Evolutionary conservation across 2,329 filamentous ascomycete genomes (phyloP), one percentile per base, ranked within the genome.

Genomic region (Xylaria sp.): DNA sequence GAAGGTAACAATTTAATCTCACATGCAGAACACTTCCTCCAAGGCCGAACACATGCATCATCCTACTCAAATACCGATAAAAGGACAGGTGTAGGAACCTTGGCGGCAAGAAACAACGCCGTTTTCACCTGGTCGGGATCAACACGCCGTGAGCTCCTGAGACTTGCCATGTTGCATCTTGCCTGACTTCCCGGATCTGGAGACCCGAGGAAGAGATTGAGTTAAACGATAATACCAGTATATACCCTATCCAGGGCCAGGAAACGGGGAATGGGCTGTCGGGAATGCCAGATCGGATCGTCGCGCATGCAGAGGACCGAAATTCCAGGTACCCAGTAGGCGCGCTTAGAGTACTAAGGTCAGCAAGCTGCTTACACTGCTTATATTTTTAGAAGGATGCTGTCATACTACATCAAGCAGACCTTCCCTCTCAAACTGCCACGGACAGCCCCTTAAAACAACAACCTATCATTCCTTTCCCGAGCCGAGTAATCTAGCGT

Each of bases 401-500:
- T 58, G 51, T 58, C 63, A 55, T 62, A 49, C 23, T 41, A 41
- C 39, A 56, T 49, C 23, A 18, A 56, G 36, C 46, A 28, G 59
- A 64, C 41, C 52, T 28, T 28, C 28, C 28, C 28, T 67, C 48
- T 41, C 36, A 39, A 62, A 61, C 60, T 36, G 43, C 36, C 52
- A 41, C 41, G 28, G 31, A 60, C 41, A 36, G 12, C 67, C 67
- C 67, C 67, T 67, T 67, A 64, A 70, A 70, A 64, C 67, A 39
- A n/a, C 20, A 49, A 48, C 62, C 52, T 59, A 67, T 57, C 48
- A 55, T 48, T 54, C 12, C 54, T 28, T 63, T 66, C 59, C 62
- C 59, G 62, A 36, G 39, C 62, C 61, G 57, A 46, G 43, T 58
- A 25, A 25, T 39, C 51, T 62, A 55, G 33, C 33, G 43, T 41